phyloP scores from a whole-genome alignment of 495 filamentous ascomycete species.

The Eremomyces bilateralis region DNA sequence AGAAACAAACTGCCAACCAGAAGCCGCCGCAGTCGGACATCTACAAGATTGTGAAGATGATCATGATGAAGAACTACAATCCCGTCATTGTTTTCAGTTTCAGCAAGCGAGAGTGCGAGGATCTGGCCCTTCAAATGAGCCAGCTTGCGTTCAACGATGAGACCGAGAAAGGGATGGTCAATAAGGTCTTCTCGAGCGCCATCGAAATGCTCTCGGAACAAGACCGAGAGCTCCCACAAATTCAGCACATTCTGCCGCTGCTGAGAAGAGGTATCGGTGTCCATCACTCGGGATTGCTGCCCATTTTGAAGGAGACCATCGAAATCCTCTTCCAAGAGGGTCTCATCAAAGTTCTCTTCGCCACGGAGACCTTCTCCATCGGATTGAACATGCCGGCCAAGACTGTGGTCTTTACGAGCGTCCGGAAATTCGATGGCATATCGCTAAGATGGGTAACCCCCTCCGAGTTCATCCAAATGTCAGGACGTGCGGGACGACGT shows the following conservation, averaged over 20 bases:
- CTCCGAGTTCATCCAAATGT: slow-evolving; percentile 98
- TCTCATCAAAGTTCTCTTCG: slow-evolving; percentile 91
- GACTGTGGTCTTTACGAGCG: slow-evolving; percentile 92
- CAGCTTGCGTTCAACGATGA: slow-evolving; percentile 87
- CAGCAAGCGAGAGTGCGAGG: slow-evolving; percentile 90
- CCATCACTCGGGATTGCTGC: slow-evolving; percentile 87
- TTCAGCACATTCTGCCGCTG: slow-evolving; percentile 74
- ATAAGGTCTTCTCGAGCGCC: slow-evolving; percentile 79
- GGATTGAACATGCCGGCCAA: slow-evolving; percentile 98
- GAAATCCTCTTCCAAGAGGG: slow-evolving; percentile 98
- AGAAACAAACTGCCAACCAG: slow-evolving; percentile 75
- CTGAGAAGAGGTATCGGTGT: slow-evolving; percentile 84
- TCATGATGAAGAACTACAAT: slow-evolving; percentile 87
- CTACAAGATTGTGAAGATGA: slow-evolving; percentile 94
- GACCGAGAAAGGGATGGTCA: slow-evolving; percentile 87
- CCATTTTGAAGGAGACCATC: slow-evolving; percentile 95
- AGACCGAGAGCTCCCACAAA: slow-evolving; percentile 70
- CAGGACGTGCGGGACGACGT: slow-evolving; percentile 82
- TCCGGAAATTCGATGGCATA: slow-evolving; percentile 85
- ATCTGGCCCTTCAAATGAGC: slow-evolving; percentile 62
- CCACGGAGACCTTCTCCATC: slow-evolving; percentile 96
- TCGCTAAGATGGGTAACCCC: slow-evolving; percentile 66
- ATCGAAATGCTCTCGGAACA: slow-evolving; percentile 79
- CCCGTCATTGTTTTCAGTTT: slow-evolving; percentile 99
- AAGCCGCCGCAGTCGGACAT: slow-evolving; percentile 79